A percentile compares a stretch with the other conserved stretches of the same genome.
phyloP scores from a whole-genome alignment of 1,284 basidiomycete species.

The Chalciporus piperatoides region DNA sequence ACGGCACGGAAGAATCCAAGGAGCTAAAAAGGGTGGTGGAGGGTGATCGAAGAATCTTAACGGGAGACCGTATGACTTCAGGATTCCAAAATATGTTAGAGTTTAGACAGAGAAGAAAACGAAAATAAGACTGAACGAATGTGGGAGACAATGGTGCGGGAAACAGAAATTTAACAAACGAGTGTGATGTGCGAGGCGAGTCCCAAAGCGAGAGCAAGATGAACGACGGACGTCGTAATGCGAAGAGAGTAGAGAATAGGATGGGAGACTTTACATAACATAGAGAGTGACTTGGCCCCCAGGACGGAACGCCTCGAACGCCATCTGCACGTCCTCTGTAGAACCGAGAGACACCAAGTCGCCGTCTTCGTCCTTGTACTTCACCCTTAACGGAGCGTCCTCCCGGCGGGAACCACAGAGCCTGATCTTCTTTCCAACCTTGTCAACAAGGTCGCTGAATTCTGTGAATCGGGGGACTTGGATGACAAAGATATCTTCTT shows the following conservation, averaged over 20 bases:
- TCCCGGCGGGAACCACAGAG: conserved; percentile 77
- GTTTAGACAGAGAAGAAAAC: conserved; percentile 10
- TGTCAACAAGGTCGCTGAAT: conserved; percentile 81
- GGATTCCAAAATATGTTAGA: conserved; percentile 17
- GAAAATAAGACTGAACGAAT: conserved; percentile 21
- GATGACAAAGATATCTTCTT: conserved; percentile 90
- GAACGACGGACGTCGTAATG: conserved; percentile 1
- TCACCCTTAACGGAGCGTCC: conserved; percentile 75
- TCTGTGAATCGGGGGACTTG: conserved; percentile 77
- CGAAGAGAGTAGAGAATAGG: conserved; percentile 10
- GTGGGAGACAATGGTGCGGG: conserved; percentile 23
- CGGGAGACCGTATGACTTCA: not conserved
- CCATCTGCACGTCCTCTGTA: conserved; percentile 88
- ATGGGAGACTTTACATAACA: conserved; percentile 50
- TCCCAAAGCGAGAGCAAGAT: conserved; percentile 22
- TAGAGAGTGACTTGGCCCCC: conserved; percentile 73
- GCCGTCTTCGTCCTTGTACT: conserved; percentile 90
- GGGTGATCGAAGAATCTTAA: conserved; percentile 1
- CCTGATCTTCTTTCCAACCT: conserved; percentile 89
- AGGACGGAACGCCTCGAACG: conserved; percentile 74
- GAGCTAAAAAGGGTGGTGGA: conserved; percentile 14
- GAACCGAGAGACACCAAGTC: conserved; percentile 82
- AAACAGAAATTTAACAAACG: conserved; percentile 18
- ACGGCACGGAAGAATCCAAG: conserved; percentile 16
- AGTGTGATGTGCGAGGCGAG: conserved; percentile 5